These are phyloP conservation scores for Yamadazyma sp. DNA, from an alignment of 1,139 yeast genomes.

Conservation along the genomic window DNA sequence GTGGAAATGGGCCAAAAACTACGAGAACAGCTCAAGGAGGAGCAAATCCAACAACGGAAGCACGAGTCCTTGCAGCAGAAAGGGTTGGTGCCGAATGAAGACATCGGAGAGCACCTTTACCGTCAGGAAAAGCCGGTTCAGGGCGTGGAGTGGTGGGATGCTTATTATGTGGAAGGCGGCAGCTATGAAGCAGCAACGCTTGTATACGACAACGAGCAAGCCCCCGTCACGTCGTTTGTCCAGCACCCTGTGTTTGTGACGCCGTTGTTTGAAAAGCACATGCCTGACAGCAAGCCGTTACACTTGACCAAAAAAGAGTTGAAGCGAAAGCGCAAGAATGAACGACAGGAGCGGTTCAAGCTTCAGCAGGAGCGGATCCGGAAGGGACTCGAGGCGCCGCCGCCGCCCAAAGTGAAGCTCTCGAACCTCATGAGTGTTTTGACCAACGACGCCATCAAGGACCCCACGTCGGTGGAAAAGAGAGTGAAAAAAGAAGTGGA, in stretches of 20 bases:
- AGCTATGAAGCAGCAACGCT: constrained; percentile 25
- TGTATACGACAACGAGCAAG: constrained; percentile 37
- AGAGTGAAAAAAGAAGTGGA: constrained; percentile 69
- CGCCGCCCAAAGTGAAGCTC: constrained; percentile 83
- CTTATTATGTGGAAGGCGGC: constrained; percentile 39
- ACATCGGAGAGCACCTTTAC: constrained; percentile 53
- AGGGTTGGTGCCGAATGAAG: constrained; percentile 51
- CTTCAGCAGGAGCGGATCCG: constrained; percentile 77
- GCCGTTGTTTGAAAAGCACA: constrained; percentile 49
- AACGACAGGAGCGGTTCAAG: constrained; percentile 61
- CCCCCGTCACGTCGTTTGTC: constrained; percentile 60
- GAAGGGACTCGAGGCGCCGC: constrained; percentile 83
- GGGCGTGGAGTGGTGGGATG: constrained; percentile 81
- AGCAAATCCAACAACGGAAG: constrained; percentile 17
- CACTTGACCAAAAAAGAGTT: constrained; percentile 75
- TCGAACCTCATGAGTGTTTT: constrained; percentile 82
- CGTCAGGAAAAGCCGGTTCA: constrained; percentile 51
- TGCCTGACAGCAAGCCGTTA: constrained; percentile 39
- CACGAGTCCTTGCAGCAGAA: constrained; percentile 22
- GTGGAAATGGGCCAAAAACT: constrained; percentile 53
- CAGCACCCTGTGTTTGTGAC: constrained; percentile 69
- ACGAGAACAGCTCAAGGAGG: constrained; percentile 30
- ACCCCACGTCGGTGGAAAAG: constrained; percentile 85
- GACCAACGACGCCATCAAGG: constrained; percentile 83
- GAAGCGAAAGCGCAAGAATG: constrained; percentile 72